Conservation (phyloP, 176 grass and related monocot species). For the Saccharum spontaneum region DNA sequence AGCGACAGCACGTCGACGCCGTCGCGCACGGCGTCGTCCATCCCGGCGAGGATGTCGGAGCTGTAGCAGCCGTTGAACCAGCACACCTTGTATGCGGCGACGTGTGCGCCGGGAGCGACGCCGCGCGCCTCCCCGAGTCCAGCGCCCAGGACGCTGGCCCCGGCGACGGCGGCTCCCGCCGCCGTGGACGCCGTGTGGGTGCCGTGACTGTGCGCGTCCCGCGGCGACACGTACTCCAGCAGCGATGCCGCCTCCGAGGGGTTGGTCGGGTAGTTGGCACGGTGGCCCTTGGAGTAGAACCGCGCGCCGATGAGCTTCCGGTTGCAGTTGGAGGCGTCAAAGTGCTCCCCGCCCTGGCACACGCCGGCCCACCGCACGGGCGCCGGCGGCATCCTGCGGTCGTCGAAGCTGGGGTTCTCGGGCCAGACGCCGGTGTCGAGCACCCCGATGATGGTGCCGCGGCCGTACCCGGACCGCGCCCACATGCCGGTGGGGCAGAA, state of each 20-base stretch:
- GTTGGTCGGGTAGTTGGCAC: slow-evolving; percentile 70
- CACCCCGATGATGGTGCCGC: slow-evolving; percentile 67
- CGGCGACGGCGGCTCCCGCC: slow-evolving; percentile 42
- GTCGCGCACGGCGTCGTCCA: slow-evolving; percentile 84
- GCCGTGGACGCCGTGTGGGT: slow-evolving; percentile 79
- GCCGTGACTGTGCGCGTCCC: slow-evolving; percentile 85
- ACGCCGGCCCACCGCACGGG: slow-evolving; percentile 60
- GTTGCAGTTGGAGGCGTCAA: slow-evolving; percentile 70
- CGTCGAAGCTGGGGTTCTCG: slow-evolving; percentile 83
- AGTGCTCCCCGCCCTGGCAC: slow-evolving; percentile 73
- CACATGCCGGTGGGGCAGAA: slow-evolving; percentile 56
- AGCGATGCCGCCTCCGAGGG: slow-evolving; percentile 26
- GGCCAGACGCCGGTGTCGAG: slow-evolving; percentile 97
- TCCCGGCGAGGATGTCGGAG: slow-evolving; percentile 91
- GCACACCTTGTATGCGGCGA: slow-evolving; percentile 88
- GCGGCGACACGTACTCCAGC: slow-evolving; percentile 76
- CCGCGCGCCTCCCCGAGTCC: slow-evolving; percentile 60
- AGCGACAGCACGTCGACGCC: slow-evolving; percentile 80
- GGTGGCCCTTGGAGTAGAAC: slow-evolving; percentile 92
- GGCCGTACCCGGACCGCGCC: slow-evolving; percentile 63
- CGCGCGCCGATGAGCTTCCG: slow-evolving; percentile 88
- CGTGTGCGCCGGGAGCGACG: slow-evolving; percentile 60
- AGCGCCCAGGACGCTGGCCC: slow-evolving; percentile 57
- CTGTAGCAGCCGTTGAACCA: slow-evolving; percentile 94
- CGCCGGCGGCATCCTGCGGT: slow-evolving; percentile 68